Evolutionary conservation across 2,329 filamentous ascomycete species (phyloP).

Genomic region (Colletotrichum plurivorum): DNA sequence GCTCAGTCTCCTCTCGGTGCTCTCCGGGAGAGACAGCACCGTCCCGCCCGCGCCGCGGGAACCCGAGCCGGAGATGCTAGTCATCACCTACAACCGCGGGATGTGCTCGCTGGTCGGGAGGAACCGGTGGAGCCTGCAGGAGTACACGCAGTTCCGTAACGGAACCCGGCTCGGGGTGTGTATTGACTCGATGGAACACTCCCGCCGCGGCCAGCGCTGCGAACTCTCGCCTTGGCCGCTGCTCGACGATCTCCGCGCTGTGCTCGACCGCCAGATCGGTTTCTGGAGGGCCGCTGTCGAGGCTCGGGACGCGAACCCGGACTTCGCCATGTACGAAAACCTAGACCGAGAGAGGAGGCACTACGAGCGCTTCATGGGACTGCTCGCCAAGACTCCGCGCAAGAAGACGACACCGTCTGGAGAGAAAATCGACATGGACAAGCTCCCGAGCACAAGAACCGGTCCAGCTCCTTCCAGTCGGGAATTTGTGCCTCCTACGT

Average conservation of each 20-base stretch:
- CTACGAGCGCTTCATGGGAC: constrained; percentile 35
- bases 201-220: constrained; percentile 10
- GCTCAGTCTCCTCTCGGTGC: neutral
- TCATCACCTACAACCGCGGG: neutral
- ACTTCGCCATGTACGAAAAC: neutral
- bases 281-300: constrained; percentile 36
- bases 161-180: constrained; percentile 19
- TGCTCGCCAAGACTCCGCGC: constrained; percentile 8
- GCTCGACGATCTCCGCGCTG: constrained; percentile 25
- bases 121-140: constrained; percentile 15
- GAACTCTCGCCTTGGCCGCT: constrained; percentile 36
- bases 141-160: constrained; percentile 33
- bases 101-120: neutral
- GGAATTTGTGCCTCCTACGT: constrained; percentile 23
- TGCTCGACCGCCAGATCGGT: constrained; percentile 22
- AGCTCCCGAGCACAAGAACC: neutral
- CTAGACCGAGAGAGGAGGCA: neutral
- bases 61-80: neutral
- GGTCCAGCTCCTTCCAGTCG: neutral
- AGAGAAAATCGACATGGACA: constrained; percentile 22
- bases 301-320: constrained; percentile 10
- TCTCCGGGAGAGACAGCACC: neutral
- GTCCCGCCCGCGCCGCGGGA: neutral
- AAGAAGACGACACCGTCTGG: neutral
- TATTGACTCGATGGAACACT: neutral